Conservation (phyloP, 441 rosid genomes). For the Pelargonium cotyledonis region DNA sequence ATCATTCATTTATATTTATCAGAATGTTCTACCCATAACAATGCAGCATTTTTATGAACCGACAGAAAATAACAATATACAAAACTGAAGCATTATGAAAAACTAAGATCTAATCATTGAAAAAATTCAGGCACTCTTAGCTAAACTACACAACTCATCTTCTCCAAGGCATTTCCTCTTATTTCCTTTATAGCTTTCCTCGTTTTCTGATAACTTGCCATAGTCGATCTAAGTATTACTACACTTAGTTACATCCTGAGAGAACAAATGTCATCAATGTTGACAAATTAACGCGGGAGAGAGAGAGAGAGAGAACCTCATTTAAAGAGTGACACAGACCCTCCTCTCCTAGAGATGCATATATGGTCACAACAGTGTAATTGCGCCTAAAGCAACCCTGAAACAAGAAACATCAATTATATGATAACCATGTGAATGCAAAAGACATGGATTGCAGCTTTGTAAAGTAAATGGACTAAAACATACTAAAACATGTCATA, state of each 20-base stretch:
- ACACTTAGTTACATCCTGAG: too few species aligned
- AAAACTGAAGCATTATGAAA: too few species aligned
- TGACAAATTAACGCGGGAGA: neutral
- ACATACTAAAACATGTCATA: too few species aligned
- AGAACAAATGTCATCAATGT: too few species aligned
- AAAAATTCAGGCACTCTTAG: neutral
- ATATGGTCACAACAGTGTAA: constrained; percentile 82
- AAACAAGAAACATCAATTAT: constrained; percentile 20
- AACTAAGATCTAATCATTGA: neutral
- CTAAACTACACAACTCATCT: neutral
- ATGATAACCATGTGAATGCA: constrained; percentile 4
- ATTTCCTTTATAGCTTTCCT: too few species aligned
- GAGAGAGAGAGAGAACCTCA: constrained; percentile 49
- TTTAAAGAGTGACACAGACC: constrained; percentile 90
- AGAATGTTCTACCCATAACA: too few species aligned
- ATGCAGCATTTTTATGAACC: too few species aligned
- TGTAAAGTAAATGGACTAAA: neutral
- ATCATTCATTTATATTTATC: too few species aligned
- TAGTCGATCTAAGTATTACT: neutral
- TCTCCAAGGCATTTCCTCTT: too few species aligned
- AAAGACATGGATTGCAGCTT: neutral
- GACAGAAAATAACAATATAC: too few species aligned
- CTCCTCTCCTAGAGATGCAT: constrained; percentile 87
- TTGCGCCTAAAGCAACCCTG: constrained; percentile 94
- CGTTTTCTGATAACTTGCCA: neutral